Base-by-base conservation (phyloP, 371 early-diverging fungal species). In the Rhizopus microsporus region DNA sequence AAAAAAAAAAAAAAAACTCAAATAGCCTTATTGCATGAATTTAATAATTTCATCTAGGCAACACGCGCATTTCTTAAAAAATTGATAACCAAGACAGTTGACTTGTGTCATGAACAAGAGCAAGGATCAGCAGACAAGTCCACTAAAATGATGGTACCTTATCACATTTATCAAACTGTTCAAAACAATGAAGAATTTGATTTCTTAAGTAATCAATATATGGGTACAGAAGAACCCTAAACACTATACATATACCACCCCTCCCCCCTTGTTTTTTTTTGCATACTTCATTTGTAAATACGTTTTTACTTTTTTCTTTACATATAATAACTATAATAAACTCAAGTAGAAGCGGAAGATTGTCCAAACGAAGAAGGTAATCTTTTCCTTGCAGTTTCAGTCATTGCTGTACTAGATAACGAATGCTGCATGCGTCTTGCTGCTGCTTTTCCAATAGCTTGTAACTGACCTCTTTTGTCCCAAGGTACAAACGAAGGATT, bases 191-290 rank as follows among this genome's bases (percentile, higher is more conserved):
- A 75, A 15, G 71, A 77, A 47, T 70, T 84, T 38, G 84, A 84
- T 40, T 82, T 84, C 55, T 58, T 84, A 16, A 82, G 82, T 0
- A 79, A 71, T 46, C 69, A 79, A 51, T 75, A 78, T 56, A 73
- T 77, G 77, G 77, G 74, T 0, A 62, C 77, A 35, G 65, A 59
- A 54, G 53, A 61, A 51, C 29, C 13, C 6, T n/a, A 38, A 23
- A 40, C 30, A 48, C 12, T 34, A 38, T 5, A 15, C 48, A 13
- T 32, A 43, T 13, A 43, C 7, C 16, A 7, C 16, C n/a, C 16
- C n/a, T 43, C 6, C n/a, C 7, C 16, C 7, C 7, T n/a, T 43
- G 16, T 43, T n/a, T 17, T 7, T 13, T 16, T 12, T 17, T 43
- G 16, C 37, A 43, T 35, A 56, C 12, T 13, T 23, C 23, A 43